These are phyloP conservation scores for Hypoxylon sp. DNA, from an alignment of 2,329 filamentous ascomycete species.

Conservation along the genomic window DNA sequence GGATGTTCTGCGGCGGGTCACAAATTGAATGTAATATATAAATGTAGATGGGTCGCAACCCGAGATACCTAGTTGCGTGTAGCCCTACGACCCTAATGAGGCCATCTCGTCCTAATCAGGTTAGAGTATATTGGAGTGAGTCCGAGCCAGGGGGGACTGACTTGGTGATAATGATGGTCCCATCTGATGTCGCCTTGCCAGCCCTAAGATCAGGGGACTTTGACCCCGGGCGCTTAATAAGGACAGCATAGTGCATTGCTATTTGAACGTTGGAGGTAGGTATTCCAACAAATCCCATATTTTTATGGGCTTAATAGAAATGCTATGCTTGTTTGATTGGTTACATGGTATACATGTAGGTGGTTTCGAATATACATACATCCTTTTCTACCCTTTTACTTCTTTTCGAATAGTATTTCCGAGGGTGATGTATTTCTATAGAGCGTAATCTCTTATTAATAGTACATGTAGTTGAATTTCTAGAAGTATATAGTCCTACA, in stretches of 20 bases:
- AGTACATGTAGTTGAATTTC: neutral
- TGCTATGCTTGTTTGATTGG: neutral
- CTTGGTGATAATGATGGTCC: slow-evolving; percentile 9
- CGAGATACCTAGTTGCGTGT: slow-evolving; percentile 7
- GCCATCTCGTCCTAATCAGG: slow-evolving; percentile 18
- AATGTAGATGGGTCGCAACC: slow-evolving; percentile 16
- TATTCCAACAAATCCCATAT: neutral
- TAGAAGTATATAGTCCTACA: neutral
- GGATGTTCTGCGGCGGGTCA: neutral
- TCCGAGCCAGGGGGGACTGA: neutral
- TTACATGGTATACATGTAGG: neutral
- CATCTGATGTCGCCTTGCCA: slow-evolving; percentile 21
- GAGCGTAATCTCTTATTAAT: neutral
- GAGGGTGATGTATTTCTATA: neutral
- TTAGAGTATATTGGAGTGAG: slow-evolving; percentile 21
- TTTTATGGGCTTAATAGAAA: neutral
- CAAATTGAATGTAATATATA: slow-evolving; percentile 12
- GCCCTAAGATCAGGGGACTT: slow-evolving; percentile 33
- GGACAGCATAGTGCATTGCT: slow-evolving; percentile 6
- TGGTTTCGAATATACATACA: slow-evolving; percentile 9
- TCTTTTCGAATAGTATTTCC: slow-evolving; percentile 1
- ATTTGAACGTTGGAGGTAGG: slow-evolving; percentile 6
- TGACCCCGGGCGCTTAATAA: slow-evolving; percentile 26
- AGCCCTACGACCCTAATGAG: slow-evolving; percentile 25
- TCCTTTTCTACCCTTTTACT: neutral